Base-by-base conservation (phyloP, 495 filamentous ascomycete genomes). In the Polyplosphaeria fusca region DNA sequence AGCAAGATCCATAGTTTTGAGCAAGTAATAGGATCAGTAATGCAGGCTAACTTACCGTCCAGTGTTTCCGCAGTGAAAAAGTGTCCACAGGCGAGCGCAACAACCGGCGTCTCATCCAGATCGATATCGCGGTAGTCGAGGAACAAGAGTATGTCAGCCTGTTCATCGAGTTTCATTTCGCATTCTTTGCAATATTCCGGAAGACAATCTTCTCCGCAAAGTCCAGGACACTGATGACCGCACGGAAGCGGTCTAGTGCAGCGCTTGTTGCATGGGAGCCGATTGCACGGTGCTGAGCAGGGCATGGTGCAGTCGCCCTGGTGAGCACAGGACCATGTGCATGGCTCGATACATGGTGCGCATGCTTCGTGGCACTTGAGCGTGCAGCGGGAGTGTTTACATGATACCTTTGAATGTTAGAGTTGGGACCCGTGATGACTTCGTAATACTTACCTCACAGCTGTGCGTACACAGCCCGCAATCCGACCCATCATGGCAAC, bases 31-130 rank as follows among this genome's bases (percentile, higher is more conserved):
- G n/a, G n/a, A n/a, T n/a, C n/a, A n/a, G n/a, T n/a, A n/a, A n/a
- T n/a, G n/a, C n/a, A n/a, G n/a, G n/a, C n/a, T n/a, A n/a, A n/a
- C n/a, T n/a, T n/a, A 5, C 76, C 79, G 64, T 91, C 87, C 70
- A 90, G 75, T 4, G 72, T 84, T 24, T 77, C 70, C 1, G 80
- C 54, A 0, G 81, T 86, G 41, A 87, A 69, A 46, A 89, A 76
- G 58, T 91, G 86, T 0, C 83, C 83, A 67, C 87, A 90, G 14
- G 67, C 60, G 0, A 80, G 80, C 23, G 90, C 74, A 5, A 89
- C 75, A 47, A 78, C 79, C 5, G 86, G 86, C 4, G 76, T 73
- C 13, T 73, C 69, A 39, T 85, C 67, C 5, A 88, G 60, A 61
- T 88, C 67, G 35, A 83, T 72, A 5, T 86, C 82, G 0, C 59